phyloP scores from a whole-genome alignment of 306 rosid species.

The Prunus fruticosa region DNA sequence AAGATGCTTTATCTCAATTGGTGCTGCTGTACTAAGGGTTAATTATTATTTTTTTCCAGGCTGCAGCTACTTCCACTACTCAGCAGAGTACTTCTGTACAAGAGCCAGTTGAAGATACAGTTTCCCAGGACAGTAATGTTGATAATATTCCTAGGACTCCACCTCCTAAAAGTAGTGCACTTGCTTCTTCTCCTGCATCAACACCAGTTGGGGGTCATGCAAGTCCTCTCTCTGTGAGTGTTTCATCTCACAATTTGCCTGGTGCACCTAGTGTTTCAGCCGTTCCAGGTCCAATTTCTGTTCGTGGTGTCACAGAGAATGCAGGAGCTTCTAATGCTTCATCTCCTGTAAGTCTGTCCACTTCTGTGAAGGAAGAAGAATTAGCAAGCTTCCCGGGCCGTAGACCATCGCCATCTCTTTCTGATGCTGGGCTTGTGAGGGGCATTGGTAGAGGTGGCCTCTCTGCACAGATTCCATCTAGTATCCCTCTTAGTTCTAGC shows the following conservation, averaged over 20 bases:
- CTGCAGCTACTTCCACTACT: slow-evolving; percentile 28
- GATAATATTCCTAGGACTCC: slow-evolving; percentile 76
- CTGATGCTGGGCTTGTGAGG: slow-evolving; percentile 71
- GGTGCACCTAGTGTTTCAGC: slow-evolving; percentile 45
- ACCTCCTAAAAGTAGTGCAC: slow-evolving; percentile 61
- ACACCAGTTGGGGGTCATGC: slow-evolving; percentile 63
- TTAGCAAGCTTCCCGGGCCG: slow-evolving; percentile 61
- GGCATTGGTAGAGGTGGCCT: slow-evolving; percentile 64
- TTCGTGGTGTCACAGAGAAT: slow-evolving; percentile 53
- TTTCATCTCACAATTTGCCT: slow-evolving; percentile 50
- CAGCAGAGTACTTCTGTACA: slow-evolving; percentile 47
- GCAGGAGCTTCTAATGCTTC: slow-evolving; percentile 40
- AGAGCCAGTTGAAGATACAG: slow-evolving; percentile 83
- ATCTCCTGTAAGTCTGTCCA: slow-evolving; percentile 54
- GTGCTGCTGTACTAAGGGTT: neutral
- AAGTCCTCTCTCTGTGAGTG: slow-evolving; percentile 48
- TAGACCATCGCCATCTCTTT: slow-evolving; percentile 83
- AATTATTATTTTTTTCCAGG: slow-evolving; percentile 25
- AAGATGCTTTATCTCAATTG: slow-evolving; percentile 9
- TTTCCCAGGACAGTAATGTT: slow-evolving; percentile 66
- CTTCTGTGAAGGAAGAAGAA: slow-evolving; percentile 79
- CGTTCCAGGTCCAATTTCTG: slow-evolving; percentile 52
- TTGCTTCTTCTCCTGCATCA: slow-evolving; percentile 54
- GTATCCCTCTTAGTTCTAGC: slow-evolving; percentile 57
- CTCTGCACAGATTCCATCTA: slow-evolving; percentile 58